Percentiles rank a stretch among this genome's conserved stretches.
phyloP scores from a whole-genome alignment of 73 alveolate genomes.

The Tetrahymena thermophila region DNA sequence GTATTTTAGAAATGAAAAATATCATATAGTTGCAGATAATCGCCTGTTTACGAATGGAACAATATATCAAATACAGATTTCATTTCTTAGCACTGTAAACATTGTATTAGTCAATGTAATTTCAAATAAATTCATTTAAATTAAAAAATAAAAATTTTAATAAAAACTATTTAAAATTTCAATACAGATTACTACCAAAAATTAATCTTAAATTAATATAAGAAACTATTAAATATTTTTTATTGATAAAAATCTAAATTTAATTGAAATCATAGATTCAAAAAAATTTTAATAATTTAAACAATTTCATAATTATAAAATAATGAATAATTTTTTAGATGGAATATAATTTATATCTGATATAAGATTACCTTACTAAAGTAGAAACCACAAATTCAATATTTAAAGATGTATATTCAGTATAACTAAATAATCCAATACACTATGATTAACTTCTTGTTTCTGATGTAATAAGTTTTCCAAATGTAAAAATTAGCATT shows the following conservation, averaged over 20 bases:
- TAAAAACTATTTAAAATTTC: no score
- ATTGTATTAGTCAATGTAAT: not conserved
- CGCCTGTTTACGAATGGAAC: not conserved
- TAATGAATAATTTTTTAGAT: not conserved
- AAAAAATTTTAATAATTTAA: no score
- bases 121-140: no score
- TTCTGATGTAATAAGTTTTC: not conserved
- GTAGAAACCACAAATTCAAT: not conserved
- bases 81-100: not conserved
- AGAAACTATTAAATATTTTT: no score
- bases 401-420: not conserved
- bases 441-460: not conserved
- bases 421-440: not conserved
- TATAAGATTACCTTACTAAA: not conserved
- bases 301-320: no score
- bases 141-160: no score
- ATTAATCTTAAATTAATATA: no score
- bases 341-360: not conserved
- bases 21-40: not conserved
- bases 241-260: no score
- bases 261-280: no score
- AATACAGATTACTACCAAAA: no score
- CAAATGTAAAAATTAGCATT: not conserved
- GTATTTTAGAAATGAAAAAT: not conserved
- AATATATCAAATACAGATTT: no score